These are phyloP conservation scores for Blumeria hordei DNA, from an alignment of 2,329 filamentous ascomycete species.

Conservation along the genomic window DNA sequence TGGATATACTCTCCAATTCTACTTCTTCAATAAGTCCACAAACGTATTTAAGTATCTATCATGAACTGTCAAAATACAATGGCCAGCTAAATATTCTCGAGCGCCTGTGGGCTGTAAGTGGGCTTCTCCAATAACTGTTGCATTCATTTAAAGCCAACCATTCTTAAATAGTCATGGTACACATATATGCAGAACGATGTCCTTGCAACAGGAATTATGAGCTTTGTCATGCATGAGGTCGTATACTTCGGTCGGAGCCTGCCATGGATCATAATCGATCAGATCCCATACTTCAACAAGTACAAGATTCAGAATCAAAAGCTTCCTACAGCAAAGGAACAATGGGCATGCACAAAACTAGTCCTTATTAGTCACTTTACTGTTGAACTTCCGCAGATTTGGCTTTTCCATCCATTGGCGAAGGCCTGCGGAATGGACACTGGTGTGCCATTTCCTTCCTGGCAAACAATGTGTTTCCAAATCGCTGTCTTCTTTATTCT, in stretches of 20 bases:
- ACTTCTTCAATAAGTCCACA: slow-evolving; percentile 11
- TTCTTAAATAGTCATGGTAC: slow-evolving; percentile 48
- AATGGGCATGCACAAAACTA: slow-evolving; percentile 80
- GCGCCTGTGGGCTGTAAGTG: slow-evolving; percentile 61
- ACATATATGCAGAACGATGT: slow-evolving; percentile 95
- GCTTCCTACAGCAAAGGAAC: slow-evolving; percentile 76
- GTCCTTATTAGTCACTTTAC: slow-evolving; percentile 93
- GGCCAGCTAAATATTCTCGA: slow-evolving; percentile 60
- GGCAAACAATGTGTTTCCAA: slow-evolving; percentile 72
- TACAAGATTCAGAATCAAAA: slow-evolving; percentile 85
- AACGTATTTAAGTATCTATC: slow-evolving; percentile 30
- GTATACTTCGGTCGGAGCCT: slow-evolving; percentile 80
- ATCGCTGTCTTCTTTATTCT: slow-evolving; percentile 85
- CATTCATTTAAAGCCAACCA: slow-evolving; percentile 5
- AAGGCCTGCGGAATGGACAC: slow-evolving; percentile 78
- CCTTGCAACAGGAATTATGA: slow-evolving; percentile 91
- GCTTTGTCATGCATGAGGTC: slow-evolving; percentile 79
- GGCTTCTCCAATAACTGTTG: slow-evolving; percentile 4
- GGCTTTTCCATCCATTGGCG: slow-evolving; percentile 94
- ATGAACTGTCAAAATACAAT: slow-evolving; percentile 48
- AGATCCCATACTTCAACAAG: slow-evolving; percentile 64
- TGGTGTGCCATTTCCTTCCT: slow-evolving; percentile 65
- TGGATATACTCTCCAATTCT: slow-evolving; percentile 10
- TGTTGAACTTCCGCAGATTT: slow-evolving; percentile 94
- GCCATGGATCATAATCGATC: slow-evolving; percentile 83